Conservation (phyloP, 1,284 basidiomycete genomes). For the Phellinidium pouzarii region DNA sequence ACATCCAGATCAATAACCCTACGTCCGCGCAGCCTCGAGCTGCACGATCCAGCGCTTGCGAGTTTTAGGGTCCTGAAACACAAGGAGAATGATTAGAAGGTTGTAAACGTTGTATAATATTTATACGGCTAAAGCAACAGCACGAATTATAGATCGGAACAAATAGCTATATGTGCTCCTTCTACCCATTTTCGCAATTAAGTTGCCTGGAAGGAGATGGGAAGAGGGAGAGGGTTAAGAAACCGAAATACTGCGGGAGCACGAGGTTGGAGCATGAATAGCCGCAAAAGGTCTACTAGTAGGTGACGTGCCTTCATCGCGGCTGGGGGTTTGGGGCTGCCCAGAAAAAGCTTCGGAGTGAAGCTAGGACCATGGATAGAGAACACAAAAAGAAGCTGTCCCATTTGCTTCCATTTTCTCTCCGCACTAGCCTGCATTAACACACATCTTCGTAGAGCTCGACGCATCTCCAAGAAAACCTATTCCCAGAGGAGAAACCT, state of each 20-base stretch:
- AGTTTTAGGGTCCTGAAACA: neutral
- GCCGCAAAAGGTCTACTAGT: neutral
- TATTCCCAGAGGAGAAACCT: neutral
- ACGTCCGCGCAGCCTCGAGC: neutral
- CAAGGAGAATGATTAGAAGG: neutral
- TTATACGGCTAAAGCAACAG: neutral
- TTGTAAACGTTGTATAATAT: neutral
- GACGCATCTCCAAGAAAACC: neutral
- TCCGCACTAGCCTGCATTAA: neutral
- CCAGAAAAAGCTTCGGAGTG: neutral
- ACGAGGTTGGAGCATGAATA: neutral
- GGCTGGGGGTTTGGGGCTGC: neutral
- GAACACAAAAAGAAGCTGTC: neutral
- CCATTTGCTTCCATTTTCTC: neutral
- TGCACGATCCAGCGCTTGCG: neutral
- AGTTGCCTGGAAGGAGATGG: neutral
- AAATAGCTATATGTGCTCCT: neutral
- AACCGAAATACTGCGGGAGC: neutral
- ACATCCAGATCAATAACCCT: conserved; percentile 53
- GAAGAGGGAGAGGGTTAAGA: neutral
- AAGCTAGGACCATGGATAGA: neutral
- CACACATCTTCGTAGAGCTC: neutral
- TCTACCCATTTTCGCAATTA: neutral
- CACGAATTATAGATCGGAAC: neutral
- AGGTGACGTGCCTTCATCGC: neutral